phyloP scores from a whole-genome alignment of 2,329 filamentous ascomycete species.

The Periconia sp. region DNA sequence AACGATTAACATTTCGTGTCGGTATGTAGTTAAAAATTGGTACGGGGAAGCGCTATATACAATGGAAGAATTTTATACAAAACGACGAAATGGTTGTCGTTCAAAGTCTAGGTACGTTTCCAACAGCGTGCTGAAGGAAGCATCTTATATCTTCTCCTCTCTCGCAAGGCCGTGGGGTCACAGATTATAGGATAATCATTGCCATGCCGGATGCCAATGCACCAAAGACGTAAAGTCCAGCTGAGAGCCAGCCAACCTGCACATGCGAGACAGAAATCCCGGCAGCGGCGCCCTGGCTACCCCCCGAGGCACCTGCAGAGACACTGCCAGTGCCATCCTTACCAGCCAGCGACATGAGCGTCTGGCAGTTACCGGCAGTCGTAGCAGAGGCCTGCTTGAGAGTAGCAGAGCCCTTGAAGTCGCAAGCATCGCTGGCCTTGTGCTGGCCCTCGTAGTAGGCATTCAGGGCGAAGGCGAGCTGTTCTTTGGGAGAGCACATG shows the following conservation, averaged over 20 bases:
- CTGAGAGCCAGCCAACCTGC: slow-evolving; percentile 52
- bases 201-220: slow-evolving; percentile 59
- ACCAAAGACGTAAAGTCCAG: slow-evolving; percentile 57
- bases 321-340: slow-evolving; percentile 64
- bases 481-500: slow-evolving; percentile 74
- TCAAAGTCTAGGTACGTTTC: no score
- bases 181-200: slow-evolving; percentile 64
- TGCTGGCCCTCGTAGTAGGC: slow-evolving; percentile 64
- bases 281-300: slow-evolving; percentile 42
- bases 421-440: slow-evolving; percentile 65
- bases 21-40: no score
- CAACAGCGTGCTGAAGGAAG: no score
- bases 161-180: no score
- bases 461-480: slow-evolving; percentile 77
- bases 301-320: slow-evolving; percentile 40
- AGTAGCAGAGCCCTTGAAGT: slow-evolving; percentile 72
- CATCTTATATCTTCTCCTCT: no score
- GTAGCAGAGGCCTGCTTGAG: slow-evolving; percentile 57
- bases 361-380: slow-evolving; percentile 60
- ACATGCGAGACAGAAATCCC: slow-evolving; percentile 53
- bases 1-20: no score
- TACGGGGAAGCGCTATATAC: no score
- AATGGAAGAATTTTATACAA: no score
- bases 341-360: slow-evolving; percentile 68
- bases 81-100: no score